Evolutionary conservation across 768 basidiomycete species (phyloP), one percentile per base, ranked within the genome.

Genomic region (Leccinum arenicola): DNA sequence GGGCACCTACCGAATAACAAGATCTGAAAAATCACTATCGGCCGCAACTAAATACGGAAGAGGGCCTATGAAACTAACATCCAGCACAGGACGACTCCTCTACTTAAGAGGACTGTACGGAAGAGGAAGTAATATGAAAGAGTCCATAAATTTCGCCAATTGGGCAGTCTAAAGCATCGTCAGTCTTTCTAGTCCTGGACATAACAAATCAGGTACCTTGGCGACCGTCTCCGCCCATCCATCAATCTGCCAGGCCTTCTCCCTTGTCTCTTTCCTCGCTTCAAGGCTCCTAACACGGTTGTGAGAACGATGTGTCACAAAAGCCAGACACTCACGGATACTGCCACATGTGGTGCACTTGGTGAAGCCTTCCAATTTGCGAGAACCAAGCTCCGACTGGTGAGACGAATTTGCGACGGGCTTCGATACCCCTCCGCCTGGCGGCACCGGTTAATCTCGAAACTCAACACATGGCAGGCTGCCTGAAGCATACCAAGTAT

Each of bases 311-410:
- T 54, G 53, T 58, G 52, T 49, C 35, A 31, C 29, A 60, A 61
- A 49, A 17, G 19, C 53, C 15, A 56, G 21, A 59, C 60, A 82
- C 87, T 70, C 67, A 93, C 92, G 87, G 87, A 71, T 96, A 96
- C 75, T 98, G 95, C 96, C 96, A 98, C 76, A 98, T 84, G 75
- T 98, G 96, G 71, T 98, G 91, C 8, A 97, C 96, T 64, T 92
- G 83, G 69, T 93, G 89, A 55, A 93, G 78, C 51, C 88, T 82
- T 54, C 92, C 92, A 50, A 92, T 80, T 73, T 93, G 92, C 57
- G 90, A 89, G 75, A 92, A 95, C 91, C 92, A 94, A n/a, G 91
- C 90, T 29, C 91, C 93, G 12, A 92, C 84, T 48, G 91, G 95
- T 58, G 84, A 84, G 56, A 96, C 88, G 68, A 90, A 90, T 72